Evolutionary conservation across 441 rosid species (phyloP), one percentile per base, ranked within the genome.

Genomic region (Geranium incanum): DNA sequence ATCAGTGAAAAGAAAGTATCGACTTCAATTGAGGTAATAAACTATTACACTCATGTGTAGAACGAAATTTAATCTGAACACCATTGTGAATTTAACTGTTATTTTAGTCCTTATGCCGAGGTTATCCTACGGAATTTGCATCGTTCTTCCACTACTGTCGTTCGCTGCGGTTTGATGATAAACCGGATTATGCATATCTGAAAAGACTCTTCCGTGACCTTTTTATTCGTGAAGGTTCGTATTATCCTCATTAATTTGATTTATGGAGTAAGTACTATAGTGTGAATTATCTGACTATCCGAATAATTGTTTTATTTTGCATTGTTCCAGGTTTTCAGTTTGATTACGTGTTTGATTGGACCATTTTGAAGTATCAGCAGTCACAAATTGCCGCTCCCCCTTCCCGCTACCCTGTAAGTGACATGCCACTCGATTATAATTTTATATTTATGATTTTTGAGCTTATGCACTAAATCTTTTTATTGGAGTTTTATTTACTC

Each of bases 91-190:
- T 55, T 55, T 15, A 4, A 55, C 15, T 55, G 18, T 55, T 18
- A 55, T 23, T 77, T 69, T 69, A 95, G 99, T 86, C 88, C 72
- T 86, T 95, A 57, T 91, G 98, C 76, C 92, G 97, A 62, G 98
- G 95, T 62, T 91, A 95, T 74, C 99, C 99, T 39, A 81, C 95
- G 23, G 99, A 95, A 81, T 93, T 95, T 72, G 95, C 98, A 8
- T 93, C 99, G 4, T 95, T 89, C 84, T 95, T 95, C 82, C 98
- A 89, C 72, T 95, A 91, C 80, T 93, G 99, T 59, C 92, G 97
- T 2, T 89, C 99, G 0, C 77, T 95, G 69, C 88, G 95, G 55
- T 95, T 95, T 77, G 98, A 95, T 81, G 99, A 93, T 77, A 91
- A 87, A 75, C 99, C 99, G 15, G 99, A 95, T 78, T 95, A 95